Conservation (phyloP, 177 flowering plant species). For the Vitis hybrid region DNA sequence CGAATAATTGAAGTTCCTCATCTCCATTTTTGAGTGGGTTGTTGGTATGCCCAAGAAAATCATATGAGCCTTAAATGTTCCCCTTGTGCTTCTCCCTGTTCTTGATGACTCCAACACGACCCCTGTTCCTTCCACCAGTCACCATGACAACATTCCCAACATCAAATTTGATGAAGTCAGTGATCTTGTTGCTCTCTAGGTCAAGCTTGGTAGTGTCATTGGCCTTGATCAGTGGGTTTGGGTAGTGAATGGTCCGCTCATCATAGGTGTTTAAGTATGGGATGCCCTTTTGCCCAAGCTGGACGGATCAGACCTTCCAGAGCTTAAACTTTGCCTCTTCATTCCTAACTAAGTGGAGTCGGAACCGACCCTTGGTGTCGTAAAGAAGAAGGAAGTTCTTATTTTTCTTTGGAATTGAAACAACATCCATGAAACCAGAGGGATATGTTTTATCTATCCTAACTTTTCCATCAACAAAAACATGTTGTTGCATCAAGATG, state of each 20-base stretch:
- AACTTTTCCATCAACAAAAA: slow-evolving; percentile 39
- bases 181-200: slow-evolving; percentile 30
- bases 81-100: slow-evolving; percentile 38
- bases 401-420: slow-evolving; percentile 36
- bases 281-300: slow-evolving; percentile 37
- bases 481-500: slow-evolving; percentile 37
- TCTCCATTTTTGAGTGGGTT: no score
- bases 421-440: slow-evolving; percentile 42
- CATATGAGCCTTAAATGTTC: slow-evolving; percentile 20
- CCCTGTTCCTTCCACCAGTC: slow-evolving; percentile 42
- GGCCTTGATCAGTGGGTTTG: slow-evolving; percentile 39
- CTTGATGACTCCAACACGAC: slow-evolving; percentile 34
- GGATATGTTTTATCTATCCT: slow-evolving; percentile 39
- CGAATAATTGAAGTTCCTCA: no score
- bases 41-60: no score
- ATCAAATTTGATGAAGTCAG: slow-evolving; percentile 39
- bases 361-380: slow-evolving; percentile 42
- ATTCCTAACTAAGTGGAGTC: slow-evolving; percentile 35
- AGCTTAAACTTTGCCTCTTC: slow-evolving; percentile 44
- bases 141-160: slow-evolving; percentile 42
- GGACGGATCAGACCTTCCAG: slow-evolving; percentile 34
- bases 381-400: slow-evolving; percentile 37
- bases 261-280: slow-evolving; percentile 42
- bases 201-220: slow-evolving; percentile 37
- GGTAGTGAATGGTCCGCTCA: slow-evolving; percentile 41